Evolutionary conservation across 208 protist genomes (phyloP).

Genomic region (Wallacemonas collosoma): DNA sequence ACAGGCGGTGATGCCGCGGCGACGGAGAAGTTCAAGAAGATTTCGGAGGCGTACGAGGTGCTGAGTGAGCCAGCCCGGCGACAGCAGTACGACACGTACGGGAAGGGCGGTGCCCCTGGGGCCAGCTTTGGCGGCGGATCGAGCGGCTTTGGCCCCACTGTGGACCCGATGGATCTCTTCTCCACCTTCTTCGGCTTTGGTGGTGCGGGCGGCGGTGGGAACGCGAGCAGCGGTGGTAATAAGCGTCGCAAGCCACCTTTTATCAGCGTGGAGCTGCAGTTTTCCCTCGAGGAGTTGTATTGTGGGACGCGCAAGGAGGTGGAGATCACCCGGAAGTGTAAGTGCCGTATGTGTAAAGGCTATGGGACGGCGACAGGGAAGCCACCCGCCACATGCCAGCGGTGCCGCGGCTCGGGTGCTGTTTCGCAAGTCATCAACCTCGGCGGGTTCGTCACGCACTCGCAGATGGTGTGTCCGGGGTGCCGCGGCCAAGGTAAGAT

Average conservation of each 20-base stretch:
- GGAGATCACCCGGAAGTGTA: constrained; percentile 64
- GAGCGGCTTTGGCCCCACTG: constrained; percentile 71
- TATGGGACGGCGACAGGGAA: constrained; percentile 45
- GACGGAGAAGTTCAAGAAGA: constrained; percentile 78
- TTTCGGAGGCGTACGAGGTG: constrained; percentile 96
- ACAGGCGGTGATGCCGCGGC: constrained; percentile 72
- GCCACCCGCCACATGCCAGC: constrained; percentile 58
- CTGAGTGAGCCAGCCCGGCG: constrained; percentile 91
- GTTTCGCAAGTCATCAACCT: constrained; percentile 77
- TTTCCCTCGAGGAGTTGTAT: constrained; percentile 97
- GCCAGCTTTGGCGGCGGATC: constrained; percentile 83
- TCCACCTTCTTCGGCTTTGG: constrained; percentile 78
- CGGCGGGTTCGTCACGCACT: constrained; percentile 89
- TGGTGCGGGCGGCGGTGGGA: constrained; percentile 45
- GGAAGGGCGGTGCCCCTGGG: constrained; percentile 52
- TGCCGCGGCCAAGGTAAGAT: constrained; percentile 78
- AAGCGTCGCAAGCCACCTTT: constrained; percentile 88
- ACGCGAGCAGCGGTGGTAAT: constrained; percentile 50
- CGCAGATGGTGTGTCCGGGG: constrained; percentile 73
- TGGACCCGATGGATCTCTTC: constrained; percentile 88
- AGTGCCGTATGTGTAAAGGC: constrained; percentile 73
- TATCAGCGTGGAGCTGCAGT: constrained; percentile 87
- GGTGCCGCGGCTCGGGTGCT: constrained; percentile 87
- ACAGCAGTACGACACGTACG: constrained; percentile 91
- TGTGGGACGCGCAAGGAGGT: constrained; percentile 95